Evolutionary conservation across 306 rosid genomes (phyloP), one percentile per base, ranked within the genome.

Genomic region (Echinosophora koreensis): DNA sequence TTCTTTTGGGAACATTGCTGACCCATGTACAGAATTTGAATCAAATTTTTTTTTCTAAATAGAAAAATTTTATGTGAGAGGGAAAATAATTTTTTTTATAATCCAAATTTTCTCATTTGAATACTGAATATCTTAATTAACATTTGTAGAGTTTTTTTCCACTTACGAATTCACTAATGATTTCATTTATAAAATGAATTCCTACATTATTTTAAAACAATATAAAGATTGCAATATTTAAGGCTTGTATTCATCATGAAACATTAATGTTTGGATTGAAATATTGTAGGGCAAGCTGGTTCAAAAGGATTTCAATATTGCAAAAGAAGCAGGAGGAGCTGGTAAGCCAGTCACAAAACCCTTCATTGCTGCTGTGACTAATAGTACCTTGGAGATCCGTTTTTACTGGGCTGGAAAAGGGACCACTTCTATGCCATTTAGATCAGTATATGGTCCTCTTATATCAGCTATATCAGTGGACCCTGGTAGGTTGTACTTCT

Each of bases 351-450:
- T 81, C 46, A 68, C 18, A 15, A 58, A 2, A 60, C 3, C 32
- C 0, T 84, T 52, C 62, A 28, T 59, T 66, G 82, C 55, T 16
- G 0, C 5, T 9, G 90, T 90, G 11, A 84, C 78, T 54, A 42
- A 8, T 15, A 67, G 38, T 59, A 74, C 88, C 3, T 18, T 91
- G 75, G 93, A 87, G 83, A 88, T 90, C 30, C 93, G 85, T 38
- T 74, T 91, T 4, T 66, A 74, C 57, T 91, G 94, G 92, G 90
- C 87, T 0, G 93, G 93, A 71, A 91, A 89, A 73, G 93, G 93
- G 42, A 89, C 93, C 22, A 78, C 77, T 61, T 55, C 37, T 55
- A 44, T 91, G 14, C 92, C 93, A 11, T 17, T 0, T 6, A 57
- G 32, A 77, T 88, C 90, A 59, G 88, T 81, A 1, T 83, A 86